Conservation (phyloP, 2,329 filamentous ascomycete genomes). For the Trichoderma cornu-damae region DNA sequence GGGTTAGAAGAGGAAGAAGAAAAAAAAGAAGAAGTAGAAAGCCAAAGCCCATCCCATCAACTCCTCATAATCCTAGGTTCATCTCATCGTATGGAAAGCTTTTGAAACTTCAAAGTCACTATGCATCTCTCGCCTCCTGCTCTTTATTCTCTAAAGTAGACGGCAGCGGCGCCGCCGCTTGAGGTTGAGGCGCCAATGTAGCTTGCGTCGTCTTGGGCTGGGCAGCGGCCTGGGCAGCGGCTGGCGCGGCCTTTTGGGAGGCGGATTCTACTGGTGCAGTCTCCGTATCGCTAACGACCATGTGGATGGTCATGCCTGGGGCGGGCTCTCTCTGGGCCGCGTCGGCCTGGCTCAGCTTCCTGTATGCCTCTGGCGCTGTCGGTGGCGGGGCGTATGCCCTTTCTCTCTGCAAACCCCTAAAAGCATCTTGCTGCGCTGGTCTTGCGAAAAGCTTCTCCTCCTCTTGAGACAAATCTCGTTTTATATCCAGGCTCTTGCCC, state of each 20-base stretch:
- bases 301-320: constrained; percentile 11
- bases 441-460: constrained; percentile 10
- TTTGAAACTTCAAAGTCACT: neutral
- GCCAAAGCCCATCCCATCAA: neutral
- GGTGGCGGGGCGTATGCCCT: neutral
- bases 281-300: constrained; percentile 1
- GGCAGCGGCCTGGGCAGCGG: neutral
- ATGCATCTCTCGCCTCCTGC: constrained; percentile 9
- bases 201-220: neutral
- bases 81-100: constrained; percentile 7
- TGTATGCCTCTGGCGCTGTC: neutral
- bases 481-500: constrained; percentile 47
- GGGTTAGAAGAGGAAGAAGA: neutral
- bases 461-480: constrained; percentile 31
- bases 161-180: constrained; percentile 13
- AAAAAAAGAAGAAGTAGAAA: neutral
- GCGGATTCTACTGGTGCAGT: neutral
- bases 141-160: constrained; percentile 14
- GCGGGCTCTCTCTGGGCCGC: neutral
- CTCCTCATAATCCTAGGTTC: constrained; percentile 5
- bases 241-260: neutral
- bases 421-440: neutral
- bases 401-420: neutral
- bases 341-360: neutral
- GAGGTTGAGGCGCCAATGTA: neutral